Conservation (phyloP, 2,329 filamentous ascomycete species). For the Pleoardoris graminearum region DNA sequence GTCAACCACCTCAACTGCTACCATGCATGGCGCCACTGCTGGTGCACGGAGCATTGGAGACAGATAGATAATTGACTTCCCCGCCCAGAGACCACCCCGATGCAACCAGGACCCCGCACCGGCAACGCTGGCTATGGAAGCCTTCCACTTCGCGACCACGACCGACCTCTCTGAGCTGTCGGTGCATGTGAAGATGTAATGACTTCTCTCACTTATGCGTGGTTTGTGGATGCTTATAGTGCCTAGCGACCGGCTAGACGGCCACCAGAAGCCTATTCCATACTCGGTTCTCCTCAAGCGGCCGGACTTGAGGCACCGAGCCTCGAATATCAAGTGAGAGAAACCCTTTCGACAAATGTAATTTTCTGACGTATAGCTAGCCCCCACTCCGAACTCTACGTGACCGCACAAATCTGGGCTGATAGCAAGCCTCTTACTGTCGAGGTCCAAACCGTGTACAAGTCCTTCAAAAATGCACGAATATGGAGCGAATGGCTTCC, state of each 20-base stretch:
- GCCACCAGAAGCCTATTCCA: conserved; percentile 72
- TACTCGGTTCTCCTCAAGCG: conserved; percentile 78
- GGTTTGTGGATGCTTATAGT: conserved; percentile 22
- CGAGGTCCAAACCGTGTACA: conserved; percentile 89
- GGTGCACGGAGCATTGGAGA: neutral
- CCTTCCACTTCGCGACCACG: conserved; percentile 92
- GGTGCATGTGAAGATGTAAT: conserved; percentile 66
- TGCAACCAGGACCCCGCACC: neutral
- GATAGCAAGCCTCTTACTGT: conserved; percentile 94
- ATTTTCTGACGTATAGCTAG: conserved; percentile 48
- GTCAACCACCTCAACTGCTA: conserved; percentile 11
- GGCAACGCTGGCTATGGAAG: conserved; percentile 68
- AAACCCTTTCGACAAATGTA: neutral
- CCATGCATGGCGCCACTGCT: neutral
- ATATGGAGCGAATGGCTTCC: conserved; percentile 97
- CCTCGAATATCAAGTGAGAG: conserved; percentile 75
- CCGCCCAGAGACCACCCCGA: neutral
- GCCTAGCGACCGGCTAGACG: conserved; percentile 72
- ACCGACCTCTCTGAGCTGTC: conserved; percentile 74
- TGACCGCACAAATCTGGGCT: conserved; percentile 91
- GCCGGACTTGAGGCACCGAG: conserved; percentile 81
- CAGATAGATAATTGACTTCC: neutral
- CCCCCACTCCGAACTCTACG: conserved; percentile 83
- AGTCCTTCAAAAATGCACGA: conserved; percentile 73
- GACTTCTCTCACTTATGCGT: neutral